These are phyloP conservation scores for Lecanicillium sp. DNA, from an alignment of 2,329 filamentous ascomycete species.

Conservation along the genomic window DNA sequence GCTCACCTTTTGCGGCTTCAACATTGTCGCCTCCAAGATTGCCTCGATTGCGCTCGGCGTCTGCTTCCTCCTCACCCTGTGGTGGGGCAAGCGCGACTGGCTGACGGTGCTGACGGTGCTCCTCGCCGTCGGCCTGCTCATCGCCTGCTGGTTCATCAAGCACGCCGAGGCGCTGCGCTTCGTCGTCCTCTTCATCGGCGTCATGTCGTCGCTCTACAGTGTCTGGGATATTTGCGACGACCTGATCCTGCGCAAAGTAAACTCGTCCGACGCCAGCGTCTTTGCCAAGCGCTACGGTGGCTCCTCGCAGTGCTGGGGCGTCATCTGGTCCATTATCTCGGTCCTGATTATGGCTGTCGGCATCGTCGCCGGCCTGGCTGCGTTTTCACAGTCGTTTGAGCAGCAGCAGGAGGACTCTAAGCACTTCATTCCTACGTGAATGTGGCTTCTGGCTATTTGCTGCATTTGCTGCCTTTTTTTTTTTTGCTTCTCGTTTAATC, in stretches of 20 bases:
- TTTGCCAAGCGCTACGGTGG: conserved; percentile 73
- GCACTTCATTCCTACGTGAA: conserved; percentile 49
- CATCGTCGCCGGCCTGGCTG: conserved; percentile 69
- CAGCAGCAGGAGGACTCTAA: conserved; percentile 64
- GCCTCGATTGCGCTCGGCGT: conserved; percentile 65
- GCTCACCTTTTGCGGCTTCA: conserved; percentile 72
- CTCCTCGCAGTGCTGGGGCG: conserved; percentile 73
- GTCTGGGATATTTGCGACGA: conserved; percentile 85
- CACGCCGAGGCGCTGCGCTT: conserved; percentile 68
- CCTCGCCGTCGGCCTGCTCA: conserved; percentile 59
- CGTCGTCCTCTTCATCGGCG: conserved; percentile 71
- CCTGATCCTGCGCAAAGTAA: conserved; percentile 71
- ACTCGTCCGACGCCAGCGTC: conserved; percentile 70
- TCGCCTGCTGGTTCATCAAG: conserved; percentile 73
- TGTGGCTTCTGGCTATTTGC: too few species aligned
- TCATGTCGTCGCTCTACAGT: conserved; percentile 74
- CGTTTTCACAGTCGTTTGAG: conserved; percentile 62
- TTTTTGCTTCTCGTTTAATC: not conserved
- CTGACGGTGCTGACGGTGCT: conserved; percentile 65
- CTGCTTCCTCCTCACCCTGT: conserved; percentile 70
- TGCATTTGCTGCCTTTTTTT: not conserved
- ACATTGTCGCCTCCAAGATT: conserved; percentile 75
- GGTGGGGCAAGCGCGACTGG: conserved; percentile 77
- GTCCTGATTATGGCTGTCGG: conserved; percentile 63
- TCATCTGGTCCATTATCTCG: conserved; percentile 70